Conservation (phyloP, 139 green algal species). For the Coccomyxa sp. region DNA sequence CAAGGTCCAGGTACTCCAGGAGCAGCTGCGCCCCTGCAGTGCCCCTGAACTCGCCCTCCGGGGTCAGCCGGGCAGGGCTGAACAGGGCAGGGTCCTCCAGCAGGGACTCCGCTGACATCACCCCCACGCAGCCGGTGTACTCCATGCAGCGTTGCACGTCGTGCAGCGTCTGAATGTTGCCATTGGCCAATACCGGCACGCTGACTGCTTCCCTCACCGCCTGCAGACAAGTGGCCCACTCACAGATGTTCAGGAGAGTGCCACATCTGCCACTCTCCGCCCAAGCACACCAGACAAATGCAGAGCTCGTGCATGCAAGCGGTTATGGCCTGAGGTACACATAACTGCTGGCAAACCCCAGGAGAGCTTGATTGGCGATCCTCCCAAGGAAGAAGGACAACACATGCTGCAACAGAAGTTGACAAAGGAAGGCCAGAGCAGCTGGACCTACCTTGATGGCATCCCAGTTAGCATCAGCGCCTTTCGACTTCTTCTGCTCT, state of each 20-base stretch:
- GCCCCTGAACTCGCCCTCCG: constrained; percentile 6
- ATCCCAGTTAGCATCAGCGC: constrained; percentile 73
- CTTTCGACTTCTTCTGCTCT: constrained; percentile 79
- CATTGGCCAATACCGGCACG: constrained; percentile 87
- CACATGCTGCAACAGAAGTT: not conserved
- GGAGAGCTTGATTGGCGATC: too few species aligned
- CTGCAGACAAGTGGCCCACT: constrained; percentile 15
- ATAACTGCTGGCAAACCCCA: too few species aligned
- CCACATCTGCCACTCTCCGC: not conserved
- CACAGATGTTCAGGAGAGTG: not conserved
- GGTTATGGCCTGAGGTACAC: too few species aligned
- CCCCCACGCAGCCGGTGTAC: constrained; percentile 73
- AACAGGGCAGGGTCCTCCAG: constrained; percentile 87
- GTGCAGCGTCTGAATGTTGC: constrained; percentile 66
- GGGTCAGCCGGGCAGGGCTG: too few species aligned
- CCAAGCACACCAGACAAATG: not conserved
- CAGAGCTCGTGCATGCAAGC: not conserved
- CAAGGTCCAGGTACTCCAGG: constrained; percentile 84
- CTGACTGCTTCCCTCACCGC: constrained; percentile 50
- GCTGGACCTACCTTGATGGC: constrained; percentile 53
- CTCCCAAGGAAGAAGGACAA: not conserved
- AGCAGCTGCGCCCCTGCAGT: constrained; percentile 43
- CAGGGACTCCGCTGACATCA: constrained; percentile 82
- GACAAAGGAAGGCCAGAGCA: not conserved
- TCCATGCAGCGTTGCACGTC: constrained; percentile 71